Evolutionary conservation across 306 rosid genomes (phyloP).

Genomic region (Lagenaria siceraria): DNA sequence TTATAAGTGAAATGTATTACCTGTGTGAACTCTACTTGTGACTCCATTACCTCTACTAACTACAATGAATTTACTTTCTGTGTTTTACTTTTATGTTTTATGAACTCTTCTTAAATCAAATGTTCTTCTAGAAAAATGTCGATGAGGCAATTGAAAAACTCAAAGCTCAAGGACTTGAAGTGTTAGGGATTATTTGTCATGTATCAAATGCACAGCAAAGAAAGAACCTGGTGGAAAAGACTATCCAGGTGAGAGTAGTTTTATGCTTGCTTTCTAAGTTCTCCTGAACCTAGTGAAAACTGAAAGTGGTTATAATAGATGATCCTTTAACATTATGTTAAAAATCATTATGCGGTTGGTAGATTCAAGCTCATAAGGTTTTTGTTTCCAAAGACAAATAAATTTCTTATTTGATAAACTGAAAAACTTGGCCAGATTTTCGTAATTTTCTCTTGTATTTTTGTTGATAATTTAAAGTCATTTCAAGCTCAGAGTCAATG

Average conservation of each 20-base stretch:
- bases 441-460: not conserved
- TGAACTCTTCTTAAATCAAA: not conserved
- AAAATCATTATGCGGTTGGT: not conserved
- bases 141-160: slow-evolving; percentile 70
- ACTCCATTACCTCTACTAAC: not conserved
- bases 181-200: slow-evolving; percentile 65
- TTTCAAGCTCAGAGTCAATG: not conserved
- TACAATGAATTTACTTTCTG: not conserved
- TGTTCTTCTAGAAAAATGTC: slow-evolving; percentile 59
- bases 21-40: not conserved
- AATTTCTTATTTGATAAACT: not conserved
- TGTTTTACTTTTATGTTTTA: no score
- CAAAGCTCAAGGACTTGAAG: slow-evolving; percentile 60
- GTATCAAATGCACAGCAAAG: slow-evolving; percentile 73
- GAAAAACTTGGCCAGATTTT: not conserved
- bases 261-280: not conserved
- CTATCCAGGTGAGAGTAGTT: slow-evolving; percentile 43
- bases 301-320: not conserved
- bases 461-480: not conserved
- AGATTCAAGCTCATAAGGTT: not conserved
- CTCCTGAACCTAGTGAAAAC: not conserved
- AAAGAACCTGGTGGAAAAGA: slow-evolving; percentile 56
- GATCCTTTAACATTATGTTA: not conserved
- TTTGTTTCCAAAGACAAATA: not conserved
- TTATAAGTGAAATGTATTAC: no score